These are phyloP conservation scores for Dillenia turbinata DNA, from an alignment of 164 flowering plant genomes.

Conservation along the genomic window DNA sequence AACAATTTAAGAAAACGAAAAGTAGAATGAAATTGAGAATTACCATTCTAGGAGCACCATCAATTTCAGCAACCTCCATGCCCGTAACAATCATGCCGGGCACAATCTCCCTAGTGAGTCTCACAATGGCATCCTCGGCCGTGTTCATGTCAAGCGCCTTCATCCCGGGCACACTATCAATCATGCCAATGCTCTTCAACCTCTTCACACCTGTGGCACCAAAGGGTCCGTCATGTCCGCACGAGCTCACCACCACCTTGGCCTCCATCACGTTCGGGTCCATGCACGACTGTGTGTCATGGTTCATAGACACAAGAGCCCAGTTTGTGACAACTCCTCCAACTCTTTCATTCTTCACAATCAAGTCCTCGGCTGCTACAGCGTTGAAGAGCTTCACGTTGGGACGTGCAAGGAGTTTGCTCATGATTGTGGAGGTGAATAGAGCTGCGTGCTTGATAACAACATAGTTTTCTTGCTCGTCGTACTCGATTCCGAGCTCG, in stretches of 20 bases:
- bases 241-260: constrained; percentile 91
- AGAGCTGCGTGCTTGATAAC: constrained; percentile 93
- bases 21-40: too few species aligned
- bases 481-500: constrained; percentile 78
- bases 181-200: constrained; percentile 80
- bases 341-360: constrained; percentile 65
- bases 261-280: constrained; percentile 98
- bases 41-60: constrained; percentile 73
- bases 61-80: constrained; percentile 98
- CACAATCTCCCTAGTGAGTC: constrained; percentile 83
- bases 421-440: constrained; percentile 94
- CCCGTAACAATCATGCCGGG: constrained; percentile 98
- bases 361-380: constrained; percentile 92
- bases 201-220: constrained; percentile 98
- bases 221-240: constrained; percentile 95
- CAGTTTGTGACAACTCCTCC: constrained; percentile 93
- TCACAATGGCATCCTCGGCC: constrained; percentile 91
- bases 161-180: constrained; percentile 88
- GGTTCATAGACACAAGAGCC: constrained; percentile 98
- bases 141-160: constrained; percentile 93
- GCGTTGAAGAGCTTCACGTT: constrained; percentile 95
- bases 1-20: too few species aligned
- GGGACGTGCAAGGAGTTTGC: constrained; percentile 76
- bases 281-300: constrained; percentile 96
- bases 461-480: constrained; percentile 78